Evolutionary conservation across 768 basidiomycete species (phyloP), one percentile per base, ranked within the genome.

Genomic region (Suillus subaureus): DNA sequence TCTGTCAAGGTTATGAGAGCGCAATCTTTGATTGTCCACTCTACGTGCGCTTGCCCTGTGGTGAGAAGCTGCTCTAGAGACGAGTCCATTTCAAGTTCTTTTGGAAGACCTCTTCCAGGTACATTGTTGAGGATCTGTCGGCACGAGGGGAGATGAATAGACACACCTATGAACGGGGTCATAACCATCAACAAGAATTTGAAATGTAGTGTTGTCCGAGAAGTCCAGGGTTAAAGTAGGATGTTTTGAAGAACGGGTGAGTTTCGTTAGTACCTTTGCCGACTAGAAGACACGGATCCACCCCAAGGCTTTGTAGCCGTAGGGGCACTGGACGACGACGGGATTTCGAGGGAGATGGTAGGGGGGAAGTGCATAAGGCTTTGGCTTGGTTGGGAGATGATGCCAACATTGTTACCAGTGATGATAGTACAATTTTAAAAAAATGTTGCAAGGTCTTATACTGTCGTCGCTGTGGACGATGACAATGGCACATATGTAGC

Each of bases 111-210:
- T 40, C 75, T 76, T 2, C 28, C 28, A 31, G 11, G 6, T 21
- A 61, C 4, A 40, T 35, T 40, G 11, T 37, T 69, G 1, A 64
- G 55, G 13, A 66, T 40, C 47, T 49, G 8, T 5, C 11, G 11
- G 18, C 49, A 43, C 23, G 31, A 23, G 45, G 4, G 37, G 26
- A 23, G 4, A 4, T 28, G 37, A 40, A 37, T 60, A 58, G 15
- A 63, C 62, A 65, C 63, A 76, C 75, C 77, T 83, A 70, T 84
- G 80, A 16, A 75, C 66, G 1, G 88, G 88, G 68, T 87, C 78
- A 73, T 89, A 89, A 3, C 88, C 88, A 58, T 88, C 87, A 43
- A 89, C 83, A n/a, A 83, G 82, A 61, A 89, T 74, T 70, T 85
- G 84, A 64, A 79, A 81, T 21, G 74, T 67, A 5, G 80, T 79